These are phyloP conservation scores for Pleomassaria siparia DNA, from an alignment of 2,329 filamentous ascomycete genomes.

Conservation along the genomic window DNA sequence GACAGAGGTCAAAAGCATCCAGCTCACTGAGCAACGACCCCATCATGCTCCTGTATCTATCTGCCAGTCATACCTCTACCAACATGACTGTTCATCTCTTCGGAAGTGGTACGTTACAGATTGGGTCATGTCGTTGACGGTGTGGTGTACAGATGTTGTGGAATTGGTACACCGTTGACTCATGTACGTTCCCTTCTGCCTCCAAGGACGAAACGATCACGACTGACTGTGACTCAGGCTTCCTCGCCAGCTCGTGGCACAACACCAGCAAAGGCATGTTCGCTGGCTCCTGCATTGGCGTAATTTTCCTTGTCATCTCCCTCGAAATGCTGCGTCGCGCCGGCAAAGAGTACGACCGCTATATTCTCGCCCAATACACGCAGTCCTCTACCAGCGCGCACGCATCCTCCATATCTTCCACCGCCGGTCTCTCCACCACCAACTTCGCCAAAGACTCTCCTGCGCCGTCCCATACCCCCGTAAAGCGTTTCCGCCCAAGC, in stretches of 20 bases:
- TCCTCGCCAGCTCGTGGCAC: slow-evolving; percentile 72
- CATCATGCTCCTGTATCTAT: too few relatives aligned
- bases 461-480: slow-evolving; percentile 2
- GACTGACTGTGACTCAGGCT: slow-evolving; percentile 40
- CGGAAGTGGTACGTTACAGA: not conserved
- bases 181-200: slow-evolving; percentile 47
- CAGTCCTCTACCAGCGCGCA: slow-evolving; percentile 17
- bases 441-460: slow-evolving; percentile 15
- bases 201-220: not conserved
- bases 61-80: too few relatives aligned
- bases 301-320: slow-evolving; percentile 69
- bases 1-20: too few relatives aligned
- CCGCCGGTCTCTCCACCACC: slow-evolving; percentile 19
- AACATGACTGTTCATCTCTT: too few relatives aligned
- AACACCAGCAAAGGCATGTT: slow-evolving; percentile 71
- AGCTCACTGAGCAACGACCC: too few relatives aligned
- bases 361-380: slow-evolving; percentile 58
- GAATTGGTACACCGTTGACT: slow-evolving; percentile 75
- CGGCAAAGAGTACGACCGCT: slow-evolving; percentile 73
- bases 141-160: slow-evolving; percentile 66
- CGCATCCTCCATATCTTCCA: not conserved
- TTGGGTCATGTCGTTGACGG: not conserved
- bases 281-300: slow-evolving; percentile 78
- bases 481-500: slow-evolving; percentile 53
- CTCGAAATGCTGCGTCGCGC: slow-evolving; percentile 73